These are phyloP conservation scores for Microstroma glucosiphilum DNA, from an alignment of 1,284 basidiomycete genomes.

Conservation along the genomic window DNA sequence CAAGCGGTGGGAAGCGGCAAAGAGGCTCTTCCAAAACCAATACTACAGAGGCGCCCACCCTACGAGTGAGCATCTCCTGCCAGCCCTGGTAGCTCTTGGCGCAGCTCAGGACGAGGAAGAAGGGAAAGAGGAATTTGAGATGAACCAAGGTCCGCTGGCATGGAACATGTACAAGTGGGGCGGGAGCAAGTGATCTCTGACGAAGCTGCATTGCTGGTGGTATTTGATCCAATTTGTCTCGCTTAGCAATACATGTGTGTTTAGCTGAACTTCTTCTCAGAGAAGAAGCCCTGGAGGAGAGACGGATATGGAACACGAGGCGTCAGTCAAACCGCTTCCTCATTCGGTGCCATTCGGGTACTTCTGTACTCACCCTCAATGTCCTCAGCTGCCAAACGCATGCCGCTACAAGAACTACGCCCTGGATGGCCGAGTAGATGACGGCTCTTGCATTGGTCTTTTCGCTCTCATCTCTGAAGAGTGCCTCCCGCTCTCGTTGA, in stretches of 20 bases:
- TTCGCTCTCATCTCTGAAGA: slow-evolving; percentile 83
- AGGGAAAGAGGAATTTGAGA: not conserved
- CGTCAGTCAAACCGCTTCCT: not conserved
- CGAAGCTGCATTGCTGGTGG: too few relatives aligned
- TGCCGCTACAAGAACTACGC: slow-evolving; percentile 72
- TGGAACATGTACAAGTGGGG: slow-evolving; percentile 9
- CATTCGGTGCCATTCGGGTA: too few relatives aligned
- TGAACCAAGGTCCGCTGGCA: slow-evolving; percentile 9
- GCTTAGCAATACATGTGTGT: not conserved
- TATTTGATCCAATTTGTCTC: not conserved
- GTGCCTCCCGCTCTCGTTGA: slow-evolving; percentile 83
- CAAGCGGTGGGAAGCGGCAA: slow-evolving; percentile 10
- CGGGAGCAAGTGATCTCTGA: too few relatives aligned
- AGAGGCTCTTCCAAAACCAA: not conserved
- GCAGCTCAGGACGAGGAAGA: slow-evolving; percentile 9
- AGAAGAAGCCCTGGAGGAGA: slow-evolving; percentile 34
- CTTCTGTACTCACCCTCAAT: slow-evolving; percentile 59
- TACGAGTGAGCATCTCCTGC: slow-evolving; percentile 13
- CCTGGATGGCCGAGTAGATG: slow-evolving; percentile 86
- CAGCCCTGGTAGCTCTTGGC: slow-evolving; percentile 11
- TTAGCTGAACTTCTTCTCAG: slow-evolving; percentile 47
- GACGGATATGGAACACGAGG: not conserved
- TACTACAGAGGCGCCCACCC: slow-evolving; percentile 12
- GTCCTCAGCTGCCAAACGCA: slow-evolving; percentile 90
- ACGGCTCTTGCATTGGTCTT: slow-evolving; percentile 78